Evolutionary conservation across 768 basidiomycete genomes (phyloP).

Genomic region (Mycena vitilis): DNA sequence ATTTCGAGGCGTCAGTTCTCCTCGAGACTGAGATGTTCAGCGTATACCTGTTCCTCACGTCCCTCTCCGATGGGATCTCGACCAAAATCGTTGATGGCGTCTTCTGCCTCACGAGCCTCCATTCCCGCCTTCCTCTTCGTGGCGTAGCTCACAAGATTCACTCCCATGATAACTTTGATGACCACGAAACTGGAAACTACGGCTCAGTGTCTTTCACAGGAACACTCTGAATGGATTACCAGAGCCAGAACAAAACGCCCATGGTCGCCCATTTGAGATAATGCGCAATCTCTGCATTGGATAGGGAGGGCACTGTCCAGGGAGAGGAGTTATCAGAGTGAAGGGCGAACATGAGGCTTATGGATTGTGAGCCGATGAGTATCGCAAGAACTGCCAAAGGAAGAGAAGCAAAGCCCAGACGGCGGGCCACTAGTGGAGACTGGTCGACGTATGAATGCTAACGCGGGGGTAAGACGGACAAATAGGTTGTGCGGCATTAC

Average conservation of each 20-base stretch:
- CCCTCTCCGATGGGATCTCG: slow-evolving; percentile 94
- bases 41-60: slow-evolving; percentile 80
- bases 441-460: slow-evolving; percentile 95
- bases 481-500: background rate
- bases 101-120: slow-evolving; percentile 80
- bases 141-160: slow-evolving; percentile 88
- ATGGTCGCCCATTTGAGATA: slow-evolving; percentile 75
- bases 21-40: slow-evolving; percentile 13
- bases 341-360: slow-evolving; percentile 69
- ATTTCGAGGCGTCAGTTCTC: slow-evolving; percentile 12
- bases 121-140: slow-evolving; percentile 78
- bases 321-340: slow-evolving; percentile 55
- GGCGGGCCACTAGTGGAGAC: slow-evolving; percentile 92
- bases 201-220: background rate
- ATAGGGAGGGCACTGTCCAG: slow-evolving; percentile 59
- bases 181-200: slow-evolving; percentile 73
- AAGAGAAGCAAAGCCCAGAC: slow-evolving; percentile 93
- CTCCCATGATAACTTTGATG: slow-evolving; percentile 92
- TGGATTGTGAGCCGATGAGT: slow-evolving; percentile 79
- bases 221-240: slow-evolving; percentile 64
- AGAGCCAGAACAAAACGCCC: slow-evolving; percentile 82
- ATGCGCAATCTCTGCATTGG: slow-evolving; percentile 62
- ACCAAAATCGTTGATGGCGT: slow-evolving; percentile 87
- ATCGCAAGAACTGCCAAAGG: slow-evolving; percentile 89
- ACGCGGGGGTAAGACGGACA: slow-evolving; percentile 18